Conservation (phyloP, 768 basidiomycete species). For the Leccinum variicolor region DNA sequence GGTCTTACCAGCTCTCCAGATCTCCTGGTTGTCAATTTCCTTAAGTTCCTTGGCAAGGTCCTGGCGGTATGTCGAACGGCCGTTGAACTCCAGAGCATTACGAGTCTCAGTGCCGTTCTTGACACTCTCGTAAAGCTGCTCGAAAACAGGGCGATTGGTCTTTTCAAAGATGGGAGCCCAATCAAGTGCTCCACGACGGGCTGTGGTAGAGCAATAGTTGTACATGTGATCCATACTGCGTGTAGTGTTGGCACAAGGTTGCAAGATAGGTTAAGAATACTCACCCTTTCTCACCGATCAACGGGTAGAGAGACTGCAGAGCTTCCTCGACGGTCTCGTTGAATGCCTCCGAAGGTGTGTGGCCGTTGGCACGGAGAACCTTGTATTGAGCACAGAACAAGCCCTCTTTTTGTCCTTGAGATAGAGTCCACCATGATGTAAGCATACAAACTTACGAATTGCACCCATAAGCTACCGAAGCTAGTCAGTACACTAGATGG, state of each 20-base stretch:
- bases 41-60: slow-evolving; percentile 90
- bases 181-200: slow-evolving; percentile 97
- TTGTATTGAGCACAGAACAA: slow-evolving; percentile 99
- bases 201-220: slow-evolving; percentile 98
- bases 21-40: slow-evolving; percentile 97
- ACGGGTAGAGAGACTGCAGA: slow-evolving; percentile 96
- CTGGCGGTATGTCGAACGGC: slow-evolving; percentile 85
- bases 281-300: slow-evolving; percentile 93
- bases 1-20: slow-evolving; percentile 86
- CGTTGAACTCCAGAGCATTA: slow-evolving; percentile 95
- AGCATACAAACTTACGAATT: slow-evolving; percentile 60
- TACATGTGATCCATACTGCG: slow-evolving; percentile 98
- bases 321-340: slow-evolving; percentile 99
- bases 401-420: slow-evolving; percentile 59
- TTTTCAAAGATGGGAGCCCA: slow-evolving; percentile 98
- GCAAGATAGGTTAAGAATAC: slow-evolving; percentile 17
- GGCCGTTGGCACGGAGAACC: slow-evolving; percentile 94
- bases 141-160: slow-evolving; percentile 92
- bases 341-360: slow-evolving; percentile 97
- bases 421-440: not conserved
- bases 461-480: slow-evolving; percentile 84
- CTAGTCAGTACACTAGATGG: slow-evolving; percentile 3
- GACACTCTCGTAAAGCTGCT: slow-evolving; percentile 92
- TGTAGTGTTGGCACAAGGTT: not conserved
- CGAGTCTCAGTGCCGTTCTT: slow-evolving; percentile 95